phyloP scores from a whole-genome alignment of 1,284 basidiomycete species.

The Boletus sp. region DNA sequence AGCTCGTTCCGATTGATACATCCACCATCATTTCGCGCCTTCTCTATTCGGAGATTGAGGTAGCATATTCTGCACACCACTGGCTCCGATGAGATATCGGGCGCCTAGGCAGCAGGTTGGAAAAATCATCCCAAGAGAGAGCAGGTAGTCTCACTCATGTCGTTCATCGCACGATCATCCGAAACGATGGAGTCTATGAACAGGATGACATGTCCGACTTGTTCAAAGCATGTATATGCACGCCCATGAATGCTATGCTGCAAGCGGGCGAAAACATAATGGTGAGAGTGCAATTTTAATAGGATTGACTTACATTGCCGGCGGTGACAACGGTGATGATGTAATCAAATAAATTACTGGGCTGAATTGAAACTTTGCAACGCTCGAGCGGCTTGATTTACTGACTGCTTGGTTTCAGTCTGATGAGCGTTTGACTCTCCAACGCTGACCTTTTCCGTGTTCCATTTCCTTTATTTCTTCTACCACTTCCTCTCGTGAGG shows the following conservation, averaged over 20 bases:
- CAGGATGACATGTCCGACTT: conserved; percentile 49
- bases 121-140: not conserved
- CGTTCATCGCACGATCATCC: conserved; percentile 61
- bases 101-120: conserved; percentile 6
- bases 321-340: not conserved
- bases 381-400: not conserved
- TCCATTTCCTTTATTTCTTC: conserved; percentile 12
- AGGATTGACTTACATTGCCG: too few relatives aligned
- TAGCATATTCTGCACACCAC: too few relatives aligned
- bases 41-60: too few relatives aligned
- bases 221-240: too few relatives aligned
- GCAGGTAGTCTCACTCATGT: conserved; percentile 58
- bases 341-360: not conserved
- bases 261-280: too few relatives aligned
- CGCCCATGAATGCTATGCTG: too few relatives aligned
- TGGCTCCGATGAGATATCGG: conserved; percentile 32
- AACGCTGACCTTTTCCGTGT: not conserved
- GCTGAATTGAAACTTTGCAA: conserved; percentile 25
- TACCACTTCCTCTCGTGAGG: conserved; percentile 2
- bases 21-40: conserved; percentile 22
- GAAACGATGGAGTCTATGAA: conserved; percentile 71
- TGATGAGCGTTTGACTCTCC: conserved; percentile 20
- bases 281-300: too few relatives aligned
- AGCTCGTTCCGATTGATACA: conserved; percentile 28
- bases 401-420: conserved; percentile 24